Evolutionary conservation across 306 rosid genomes (phyloP).

Genomic region (Lathyrus oleraceus): DNA sequence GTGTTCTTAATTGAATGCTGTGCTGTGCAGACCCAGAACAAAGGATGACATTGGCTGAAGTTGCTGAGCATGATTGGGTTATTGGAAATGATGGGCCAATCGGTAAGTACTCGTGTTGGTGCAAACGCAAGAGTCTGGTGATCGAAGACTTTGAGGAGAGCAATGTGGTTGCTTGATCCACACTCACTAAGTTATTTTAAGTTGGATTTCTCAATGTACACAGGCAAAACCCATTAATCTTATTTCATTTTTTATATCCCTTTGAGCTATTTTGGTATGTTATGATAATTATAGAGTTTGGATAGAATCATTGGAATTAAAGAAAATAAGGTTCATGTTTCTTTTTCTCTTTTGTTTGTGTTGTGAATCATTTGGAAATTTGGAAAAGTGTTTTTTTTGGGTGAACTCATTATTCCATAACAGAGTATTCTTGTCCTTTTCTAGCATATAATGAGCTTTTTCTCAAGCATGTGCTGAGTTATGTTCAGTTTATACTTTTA

Average conservation of each 20-base stretch:
- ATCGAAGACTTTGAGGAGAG: conserved; percentile 47
- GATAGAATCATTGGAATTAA: conserved; percentile 26
- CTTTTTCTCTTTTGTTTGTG: conserved; percentile 11
- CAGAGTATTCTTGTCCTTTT: conserved; percentile 5
- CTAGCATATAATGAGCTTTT: conserved; percentile 9
- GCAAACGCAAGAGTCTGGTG: conserved; percentile 56
- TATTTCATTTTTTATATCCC: background rate
- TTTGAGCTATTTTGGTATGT: conserved; percentile 1
- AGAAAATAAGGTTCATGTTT: conserved; percentile 16
- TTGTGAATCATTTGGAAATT: conserved; percentile 1
- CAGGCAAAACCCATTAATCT: conserved; percentile 22
- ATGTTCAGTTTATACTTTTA: conserved; percentile 1
- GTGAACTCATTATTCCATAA: background rate
- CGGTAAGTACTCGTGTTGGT: conserved; percentile 73
- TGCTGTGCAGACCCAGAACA: conserved; percentile 60
- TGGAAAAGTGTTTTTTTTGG: conserved; percentile 9
- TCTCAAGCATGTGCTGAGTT: conserved; percentile 23
- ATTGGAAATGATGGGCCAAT: conserved; percentile 78
- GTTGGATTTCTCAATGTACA: conserved; percentile 49
- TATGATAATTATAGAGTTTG: conserved; percentile 17
- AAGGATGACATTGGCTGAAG: conserved; percentile 69
- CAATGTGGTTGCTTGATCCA: conserved; percentile 41
- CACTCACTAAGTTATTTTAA: conserved; percentile 37
- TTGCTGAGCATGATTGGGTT: conserved; percentile 74
- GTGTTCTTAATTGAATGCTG: background rate